Percentiles rank a stretch among this genome's conserved stretches.
Evolutionary conservation across 352 stramenopile species (phyloP).

Genomic region (Peronospora destructor): DNA sequence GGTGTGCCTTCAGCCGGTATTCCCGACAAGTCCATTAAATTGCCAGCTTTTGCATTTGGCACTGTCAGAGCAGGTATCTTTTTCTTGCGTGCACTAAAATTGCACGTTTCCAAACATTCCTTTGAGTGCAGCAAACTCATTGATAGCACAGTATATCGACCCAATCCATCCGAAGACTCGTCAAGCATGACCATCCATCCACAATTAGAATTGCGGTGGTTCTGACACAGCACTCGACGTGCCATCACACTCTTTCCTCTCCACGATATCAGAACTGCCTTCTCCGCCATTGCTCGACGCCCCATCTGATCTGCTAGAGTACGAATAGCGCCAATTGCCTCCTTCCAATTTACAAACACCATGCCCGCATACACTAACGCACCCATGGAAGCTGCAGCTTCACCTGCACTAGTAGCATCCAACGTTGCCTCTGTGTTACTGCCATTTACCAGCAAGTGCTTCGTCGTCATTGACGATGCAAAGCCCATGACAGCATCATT

Average conservation of each 20-base stretch:
- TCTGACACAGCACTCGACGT: slow-evolving; percentile 57
- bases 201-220: slow-evolving; percentile 69
- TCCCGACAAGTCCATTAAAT: background rate
- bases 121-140: slow-evolving; percentile 59
- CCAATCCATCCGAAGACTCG: slow-evolving; percentile 30
- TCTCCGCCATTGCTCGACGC: slow-evolving; percentile 48
- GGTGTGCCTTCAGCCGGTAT: background rate
- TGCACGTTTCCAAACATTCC: slow-evolving; percentile 70
- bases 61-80: slow-evolving; percentile 6
- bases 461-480: slow-evolving; percentile 30
- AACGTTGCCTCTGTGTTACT: slow-evolving; percentile 1
- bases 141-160: slow-evolving; percentile 48
- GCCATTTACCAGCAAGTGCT: slow-evolving; percentile 13
- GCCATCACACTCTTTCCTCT: slow-evolving; percentile 40
- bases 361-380: slow-evolving; percentile 37
- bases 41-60: slow-evolving; percentile 2
- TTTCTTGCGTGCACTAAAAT: slow-evolving; percentile 63
- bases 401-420: background rate
- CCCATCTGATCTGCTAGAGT: slow-evolving; percentile 50
- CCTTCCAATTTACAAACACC: slow-evolving; percentile 54
- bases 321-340: slow-evolving; percentile 44
- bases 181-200: slow-evolving; percentile 57
- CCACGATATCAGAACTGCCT: slow-evolving; percentile 37
- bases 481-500: slow-evolving; percentile 16
- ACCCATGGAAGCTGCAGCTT: slow-evolving; percentile 15